Evolutionary conservation across 1,284 basidiomycete genomes (phyloP).

Genomic region (Trametes polyzona): DNA sequence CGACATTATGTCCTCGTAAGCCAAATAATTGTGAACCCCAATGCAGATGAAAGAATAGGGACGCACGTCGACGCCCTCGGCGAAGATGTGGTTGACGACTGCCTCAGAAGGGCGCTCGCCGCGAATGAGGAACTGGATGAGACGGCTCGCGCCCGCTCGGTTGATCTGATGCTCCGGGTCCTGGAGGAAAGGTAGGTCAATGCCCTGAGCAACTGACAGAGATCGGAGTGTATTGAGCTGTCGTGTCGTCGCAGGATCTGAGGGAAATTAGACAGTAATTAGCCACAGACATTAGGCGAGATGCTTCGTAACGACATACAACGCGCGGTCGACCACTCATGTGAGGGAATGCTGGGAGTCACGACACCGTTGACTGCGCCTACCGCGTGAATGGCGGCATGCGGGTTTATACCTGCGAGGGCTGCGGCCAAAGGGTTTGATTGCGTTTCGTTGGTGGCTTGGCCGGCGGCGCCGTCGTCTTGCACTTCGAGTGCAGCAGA

Average conservation of each 20-base stretch:
- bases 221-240: not conserved
- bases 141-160: not conserved
- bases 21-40: not conserved
- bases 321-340: conserved; percentile 1
- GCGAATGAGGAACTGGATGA: not conserved
- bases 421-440: too few relatives aligned
- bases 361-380: not conserved
- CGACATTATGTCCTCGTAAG: too few relatives aligned
- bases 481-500: too few relatives aligned
- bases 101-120: not conserved
- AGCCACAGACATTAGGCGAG: not conserved
- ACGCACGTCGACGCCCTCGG: not conserved
- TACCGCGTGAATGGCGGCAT: not conserved
- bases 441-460: too few relatives aligned
- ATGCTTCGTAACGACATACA: not conserved
- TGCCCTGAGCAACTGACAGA: not conserved
- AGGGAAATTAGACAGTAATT: too few relatives aligned
- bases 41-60: not conserved
- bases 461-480: too few relatives aligned
- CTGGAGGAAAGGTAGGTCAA: not conserved
- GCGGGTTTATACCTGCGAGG: not conserved
- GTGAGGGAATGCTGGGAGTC: not conserved
- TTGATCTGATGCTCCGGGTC: not conserved
- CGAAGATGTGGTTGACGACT: not conserved
- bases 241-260: not conserved